A percentile compares a stretch with the other conserved stretches of the same genome.
Conservation (phyloP, 805 yeast genomes). For the Suhomyces tanzawaensis region DNA sequence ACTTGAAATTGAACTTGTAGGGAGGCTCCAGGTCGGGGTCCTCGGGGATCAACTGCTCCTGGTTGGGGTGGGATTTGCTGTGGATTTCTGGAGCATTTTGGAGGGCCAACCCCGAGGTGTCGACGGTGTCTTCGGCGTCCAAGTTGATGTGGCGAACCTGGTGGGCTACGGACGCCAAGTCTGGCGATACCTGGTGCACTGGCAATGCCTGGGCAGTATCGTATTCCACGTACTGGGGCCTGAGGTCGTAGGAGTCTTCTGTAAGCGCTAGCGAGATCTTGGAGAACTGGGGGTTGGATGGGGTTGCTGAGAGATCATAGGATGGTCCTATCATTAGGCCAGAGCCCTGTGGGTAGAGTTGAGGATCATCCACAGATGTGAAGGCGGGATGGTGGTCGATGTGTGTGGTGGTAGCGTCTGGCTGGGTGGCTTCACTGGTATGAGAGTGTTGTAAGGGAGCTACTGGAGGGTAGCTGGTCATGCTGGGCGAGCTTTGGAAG, state of each 20-base stretch:
- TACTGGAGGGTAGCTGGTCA: too few relatives aligned
- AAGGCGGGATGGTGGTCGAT: constrained; percentile 7
- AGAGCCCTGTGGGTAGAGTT: background rate
- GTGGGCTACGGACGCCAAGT: too few relatives aligned
- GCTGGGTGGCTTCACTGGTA: constrained; percentile 9
- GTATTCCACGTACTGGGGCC: constrained; percentile 5
- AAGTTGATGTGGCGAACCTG: background rate
- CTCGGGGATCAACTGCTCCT: background rate
- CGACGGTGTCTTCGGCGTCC: too few relatives aligned
- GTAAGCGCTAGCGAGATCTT: constrained; percentile 4
- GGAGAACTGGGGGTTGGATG: constrained; percentile 6
- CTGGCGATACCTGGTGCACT: too few relatives aligned
- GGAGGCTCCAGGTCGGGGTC: background rate
- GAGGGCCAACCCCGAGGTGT: too few relatives aligned
- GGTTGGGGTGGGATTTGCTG: background rate
- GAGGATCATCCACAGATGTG: constrained; percentile 6
- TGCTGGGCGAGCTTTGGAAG: background rate
- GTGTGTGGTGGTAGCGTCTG: constrained; percentile 3
- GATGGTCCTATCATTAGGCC: constrained; percentile 2
- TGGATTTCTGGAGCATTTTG: background rate
- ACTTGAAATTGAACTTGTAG: constrained; percentile 1
- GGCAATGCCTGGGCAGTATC: constrained; percentile 3
- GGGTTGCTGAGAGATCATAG: constrained; percentile 2
- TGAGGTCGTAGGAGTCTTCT: background rate
- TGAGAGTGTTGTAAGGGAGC: too few relatives aligned